These are phyloP conservation scores for Ashbya aceris DNA, from an alignment of 1,139 yeast genomes.

Conservation along the genomic window DNA sequence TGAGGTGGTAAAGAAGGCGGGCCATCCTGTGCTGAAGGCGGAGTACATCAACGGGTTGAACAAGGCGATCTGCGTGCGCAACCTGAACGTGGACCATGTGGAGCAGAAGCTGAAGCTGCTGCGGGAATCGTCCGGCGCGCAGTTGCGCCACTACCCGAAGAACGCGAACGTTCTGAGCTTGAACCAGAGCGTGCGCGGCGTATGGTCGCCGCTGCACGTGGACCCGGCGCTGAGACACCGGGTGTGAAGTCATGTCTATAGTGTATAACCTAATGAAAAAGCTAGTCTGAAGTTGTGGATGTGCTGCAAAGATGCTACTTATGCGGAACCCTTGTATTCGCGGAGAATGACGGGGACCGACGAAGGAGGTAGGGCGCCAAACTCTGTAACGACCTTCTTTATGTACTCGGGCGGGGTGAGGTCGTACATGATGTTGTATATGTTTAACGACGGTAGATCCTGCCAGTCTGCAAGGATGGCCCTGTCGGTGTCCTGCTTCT, in stretches of 20 bases:
- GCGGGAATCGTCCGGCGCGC: slow-evolving; percentile 52
- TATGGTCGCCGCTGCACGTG: slow-evolving; percentile 94
- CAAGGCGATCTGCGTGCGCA: slow-evolving; percentile 56
- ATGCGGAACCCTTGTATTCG: slow-evolving; percentile 57
- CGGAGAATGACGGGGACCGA: slow-evolving; percentile 94
- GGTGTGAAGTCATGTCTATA: slow-evolving; percentile 35
- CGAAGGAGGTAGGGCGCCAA: slow-evolving; percentile 93
- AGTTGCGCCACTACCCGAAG: slow-evolving; percentile 46
- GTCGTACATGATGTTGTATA: slow-evolving; percentile 83
- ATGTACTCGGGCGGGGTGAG: slow-evolving; percentile 90
- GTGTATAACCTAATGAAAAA: neutral
- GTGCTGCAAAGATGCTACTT: slow-evolving; percentile 4
- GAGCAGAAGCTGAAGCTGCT: slow-evolving; percentile 44
- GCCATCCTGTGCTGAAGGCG: slow-evolving; percentile 76
- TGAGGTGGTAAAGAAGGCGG: slow-evolving; percentile 56
- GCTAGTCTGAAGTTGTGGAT: neutral
- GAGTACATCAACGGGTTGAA: slow-evolving; percentile 42
- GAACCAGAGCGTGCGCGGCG: slow-evolving; percentile 85
- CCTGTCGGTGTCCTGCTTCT: slow-evolving; percentile 17
- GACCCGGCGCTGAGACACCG: slow-evolving; percentile 60
- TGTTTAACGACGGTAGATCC: slow-evolving; percentile 51
- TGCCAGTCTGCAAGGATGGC: slow-evolving; percentile 57
- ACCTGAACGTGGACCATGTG: slow-evolving; percentile 44
- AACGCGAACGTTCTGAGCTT: slow-evolving; percentile 70
- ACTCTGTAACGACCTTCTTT: slow-evolving; percentile 89